A percentile compares a stretch with the other conserved stretches of the same genome.
Conservation (phyloP, 306 rosid genomes). For the Ziziphus jujuba region DNA sequence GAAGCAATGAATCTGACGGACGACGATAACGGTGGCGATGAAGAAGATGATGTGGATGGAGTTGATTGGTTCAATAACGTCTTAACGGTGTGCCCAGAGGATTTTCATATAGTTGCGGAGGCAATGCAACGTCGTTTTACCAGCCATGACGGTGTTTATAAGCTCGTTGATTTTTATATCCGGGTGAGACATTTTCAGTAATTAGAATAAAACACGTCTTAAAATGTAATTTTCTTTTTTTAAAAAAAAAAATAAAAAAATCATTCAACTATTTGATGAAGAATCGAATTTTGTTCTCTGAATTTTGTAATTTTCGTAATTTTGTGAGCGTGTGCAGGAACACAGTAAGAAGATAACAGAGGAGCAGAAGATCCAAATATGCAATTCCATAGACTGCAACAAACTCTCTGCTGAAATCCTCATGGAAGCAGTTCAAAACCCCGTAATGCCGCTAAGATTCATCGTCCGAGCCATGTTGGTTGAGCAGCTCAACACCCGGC, state of each 20-base stretch:
- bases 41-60: constrained; percentile 23
- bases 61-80: constrained; percentile 41
- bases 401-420: constrained; percentile 55
- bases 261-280: neutral
- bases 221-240: neutral
- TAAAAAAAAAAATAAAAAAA: neutral
- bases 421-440: constrained; percentile 71
- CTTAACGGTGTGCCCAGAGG: constrained; percentile 37
- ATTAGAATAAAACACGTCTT: too few relatives aligned
- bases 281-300: neutral
- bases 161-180: constrained; percentile 58
- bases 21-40: constrained; percentile 19
- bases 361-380: constrained; percentile 58
- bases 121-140: constrained; percentile 46
- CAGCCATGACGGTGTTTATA: constrained; percentile 66
- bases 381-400: constrained; percentile 65
- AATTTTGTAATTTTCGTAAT: neutral
- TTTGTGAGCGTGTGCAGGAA: constrained; percentile 37
- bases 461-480: constrained; percentile 72
- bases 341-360: constrained; percentile 50
- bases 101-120: constrained; percentile 53
- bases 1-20: constrained; percentile 49
- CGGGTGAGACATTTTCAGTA: constrained; percentile 38
- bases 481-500: constrained; percentile 82
- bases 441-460: constrained; percentile 73